phyloP scores from a whole-genome alignment of 2,329 filamentous ascomycete genomes.

The Neofusicoccum ribis region DNA sequence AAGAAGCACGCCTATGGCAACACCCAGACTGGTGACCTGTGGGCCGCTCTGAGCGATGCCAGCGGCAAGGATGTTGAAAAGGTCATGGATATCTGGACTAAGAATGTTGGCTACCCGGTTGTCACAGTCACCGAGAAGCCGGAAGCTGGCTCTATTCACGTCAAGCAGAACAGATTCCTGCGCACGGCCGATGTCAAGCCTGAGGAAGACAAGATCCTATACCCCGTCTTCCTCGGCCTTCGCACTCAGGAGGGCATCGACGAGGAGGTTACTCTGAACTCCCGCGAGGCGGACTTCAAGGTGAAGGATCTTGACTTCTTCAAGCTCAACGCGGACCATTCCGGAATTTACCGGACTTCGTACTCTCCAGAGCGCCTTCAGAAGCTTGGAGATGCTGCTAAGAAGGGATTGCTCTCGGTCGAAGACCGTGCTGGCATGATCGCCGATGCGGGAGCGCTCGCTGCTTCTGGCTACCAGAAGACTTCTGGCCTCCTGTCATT shows the following conservation, averaged over 20 bases:
- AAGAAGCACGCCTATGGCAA: conserved; percentile 98
- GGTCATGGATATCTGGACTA: conserved; percentile 96
- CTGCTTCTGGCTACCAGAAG: conserved; percentile 88
- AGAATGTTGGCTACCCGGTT: conserved; percentile 91
- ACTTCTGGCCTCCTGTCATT: conserved; percentile 86
- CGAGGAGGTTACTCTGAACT: conserved; percentile 69
- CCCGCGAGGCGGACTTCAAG: conserved; percentile 76
- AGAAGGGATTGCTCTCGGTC: conserved; percentile 74
- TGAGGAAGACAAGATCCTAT: conserved; percentile 85
- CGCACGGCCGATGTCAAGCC: conserved; percentile 90
- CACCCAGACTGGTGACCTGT: conserved; percentile 86
- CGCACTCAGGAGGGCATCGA: conserved; percentile 82
- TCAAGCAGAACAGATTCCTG: conserved; percentile 95
- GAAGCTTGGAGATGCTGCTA: conserved; percentile 86
- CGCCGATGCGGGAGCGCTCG: conserved; percentile 85
- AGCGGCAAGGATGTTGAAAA: conserved; percentile 88
- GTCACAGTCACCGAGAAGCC: conserved; percentile 79
- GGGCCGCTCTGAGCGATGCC: conserved; percentile 81
- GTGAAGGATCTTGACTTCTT: conserved; percentile 82
- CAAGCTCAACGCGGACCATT: conserved; percentile 95
- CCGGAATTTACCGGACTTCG: conserved; percentile 85
- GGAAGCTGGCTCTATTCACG: conserved; percentile 69
- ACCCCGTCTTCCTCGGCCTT: conserved; percentile 85
- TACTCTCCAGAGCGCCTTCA: conserved; percentile 80
- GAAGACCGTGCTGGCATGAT: conserved; percentile 93